These are phyloP conservation scores for Lepidium sativum DNA, from an alignment of 345 rosid species.

Conservation along the genomic window DNA sequence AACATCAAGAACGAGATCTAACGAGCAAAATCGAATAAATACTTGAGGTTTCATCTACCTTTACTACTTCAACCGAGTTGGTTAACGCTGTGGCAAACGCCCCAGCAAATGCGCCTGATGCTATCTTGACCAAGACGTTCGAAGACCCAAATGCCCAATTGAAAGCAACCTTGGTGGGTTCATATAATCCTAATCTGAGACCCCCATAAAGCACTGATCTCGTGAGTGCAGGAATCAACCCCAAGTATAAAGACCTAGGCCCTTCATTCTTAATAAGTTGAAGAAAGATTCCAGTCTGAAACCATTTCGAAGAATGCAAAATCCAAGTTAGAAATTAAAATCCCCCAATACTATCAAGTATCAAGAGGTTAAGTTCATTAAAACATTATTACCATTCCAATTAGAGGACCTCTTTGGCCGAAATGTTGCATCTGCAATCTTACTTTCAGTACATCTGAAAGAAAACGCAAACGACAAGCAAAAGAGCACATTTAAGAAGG, in stretches of 20 bases:
- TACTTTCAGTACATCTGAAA: conserved; percentile 90
- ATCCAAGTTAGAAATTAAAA: background rate
- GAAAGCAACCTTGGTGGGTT: conserved; percentile 69
- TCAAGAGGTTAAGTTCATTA: background rate
- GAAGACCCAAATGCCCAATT: conserved; percentile 72
- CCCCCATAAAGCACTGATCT: conserved; percentile 88
- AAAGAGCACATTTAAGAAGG: background rate
- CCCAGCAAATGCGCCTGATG: conserved; percentile 79
- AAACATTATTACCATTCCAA: conserved; percentile 56
- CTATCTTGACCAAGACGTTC: conserved; percentile 65
- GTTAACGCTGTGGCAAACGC: conserved; percentile 71
- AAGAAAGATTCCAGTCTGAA: conserved; percentile 46
- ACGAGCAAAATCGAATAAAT: background rate
- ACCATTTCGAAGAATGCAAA: background rate
- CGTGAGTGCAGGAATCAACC: conserved; percentile 66
- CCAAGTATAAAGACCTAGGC: conserved; percentile 56
- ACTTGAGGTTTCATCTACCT: conserved; percentile 39
- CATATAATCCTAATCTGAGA: conserved; percentile 78
- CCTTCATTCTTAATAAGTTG: conserved; percentile 62
- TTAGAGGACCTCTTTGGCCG: conserved; percentile 74
- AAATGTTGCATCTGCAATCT: conserved; percentile 86
- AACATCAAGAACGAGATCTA: background rate
- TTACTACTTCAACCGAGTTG: conserved; percentile 77
- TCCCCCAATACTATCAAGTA: background rate
- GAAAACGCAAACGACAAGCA: background rate